Conservation (phyloP, 208 protist genomes). For the Willaertia magna region DNA sequence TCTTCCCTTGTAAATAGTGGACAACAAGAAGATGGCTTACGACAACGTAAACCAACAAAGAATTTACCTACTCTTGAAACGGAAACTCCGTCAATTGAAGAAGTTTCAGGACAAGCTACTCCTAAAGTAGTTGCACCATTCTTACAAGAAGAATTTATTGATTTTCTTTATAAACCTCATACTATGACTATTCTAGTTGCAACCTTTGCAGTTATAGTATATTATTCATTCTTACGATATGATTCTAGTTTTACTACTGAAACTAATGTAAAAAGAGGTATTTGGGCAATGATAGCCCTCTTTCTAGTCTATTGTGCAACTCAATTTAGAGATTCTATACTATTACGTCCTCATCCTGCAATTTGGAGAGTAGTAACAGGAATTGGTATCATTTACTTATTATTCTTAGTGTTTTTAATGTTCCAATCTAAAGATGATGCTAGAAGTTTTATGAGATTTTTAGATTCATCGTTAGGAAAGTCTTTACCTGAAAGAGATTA, state of each 20-base stretch:
- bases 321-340: constrained; percentile 69
- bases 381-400: constrained; percentile 44
- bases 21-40: too few species aligned
- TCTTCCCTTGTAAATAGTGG: too few species aligned
- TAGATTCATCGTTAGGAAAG: constrained; percentile 54
- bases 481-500: constrained; percentile 69
- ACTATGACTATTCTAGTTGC: not conserved
- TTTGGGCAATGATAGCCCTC: constrained; percentile 36
- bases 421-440: constrained; percentile 35
- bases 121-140: not conserved
- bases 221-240: not conserved
- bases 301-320: constrained; percentile 62
- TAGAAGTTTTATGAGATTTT: constrained; percentile 38
- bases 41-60: too few species aligned
- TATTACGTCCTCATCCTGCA: constrained; percentile 83
- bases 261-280: constrained; percentile 21
- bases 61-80: too few species aligned
- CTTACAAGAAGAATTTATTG: constrained; percentile 6
- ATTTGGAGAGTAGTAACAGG: constrained; percentile 82
- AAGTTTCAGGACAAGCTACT: not conserved
- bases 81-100: too few species aligned
- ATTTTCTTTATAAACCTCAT: not conserved
- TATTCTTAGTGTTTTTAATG: not conserved
- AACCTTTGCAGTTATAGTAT: not conserved
- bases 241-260: not conserved